Percentiles rank a stretch among this genome's conserved stretches.
Evolutionary conservation across 352 stramenopile species (phyloP).

Genomic region (Thalassiosira ordinaria): DNA sequence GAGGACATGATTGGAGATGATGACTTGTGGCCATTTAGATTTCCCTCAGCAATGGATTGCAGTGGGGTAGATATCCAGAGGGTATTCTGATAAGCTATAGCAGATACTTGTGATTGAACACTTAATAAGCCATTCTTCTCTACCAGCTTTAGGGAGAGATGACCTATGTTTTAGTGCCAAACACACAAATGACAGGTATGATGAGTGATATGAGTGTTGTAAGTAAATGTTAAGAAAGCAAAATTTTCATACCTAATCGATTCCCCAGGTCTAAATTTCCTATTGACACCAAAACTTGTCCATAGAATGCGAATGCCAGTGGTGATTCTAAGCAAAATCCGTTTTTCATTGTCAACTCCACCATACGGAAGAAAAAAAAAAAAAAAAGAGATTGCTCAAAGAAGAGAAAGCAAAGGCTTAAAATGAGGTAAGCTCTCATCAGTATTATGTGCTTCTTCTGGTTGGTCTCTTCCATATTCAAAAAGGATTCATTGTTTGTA

Average conservation of each 20-base stretch:
- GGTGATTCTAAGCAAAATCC: not conserved
- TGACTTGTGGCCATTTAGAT: not conserved
- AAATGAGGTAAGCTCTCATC: not conserved
- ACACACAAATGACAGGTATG: not conserved
- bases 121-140: not conserved
- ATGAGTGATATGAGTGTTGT: not conserved
- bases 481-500: not conserved
- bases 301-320: conserved; percentile 6
- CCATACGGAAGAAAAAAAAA: not conserved
- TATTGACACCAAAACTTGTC: not conserved
- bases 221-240: not conserved
- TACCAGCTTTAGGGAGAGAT: not conserved
- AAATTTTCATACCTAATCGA: not conserved
- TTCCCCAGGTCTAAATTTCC: not conserved
- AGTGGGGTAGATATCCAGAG: not conserved
- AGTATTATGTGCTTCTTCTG: not conserved
- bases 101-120: not conserved
- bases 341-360: not conserved
- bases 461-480: not conserved
- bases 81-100: not conserved
- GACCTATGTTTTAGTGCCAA: too few species aligned
- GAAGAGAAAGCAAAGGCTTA: not conserved
- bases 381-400: not conserved
- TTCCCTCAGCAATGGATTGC: not conserved
- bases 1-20: too few species aligned